These are phyloP conservation scores for Colletotrichum musae DNA, from an alignment of 2,329 filamentous ascomycete genomes.

Conservation along the genomic window DNA sequence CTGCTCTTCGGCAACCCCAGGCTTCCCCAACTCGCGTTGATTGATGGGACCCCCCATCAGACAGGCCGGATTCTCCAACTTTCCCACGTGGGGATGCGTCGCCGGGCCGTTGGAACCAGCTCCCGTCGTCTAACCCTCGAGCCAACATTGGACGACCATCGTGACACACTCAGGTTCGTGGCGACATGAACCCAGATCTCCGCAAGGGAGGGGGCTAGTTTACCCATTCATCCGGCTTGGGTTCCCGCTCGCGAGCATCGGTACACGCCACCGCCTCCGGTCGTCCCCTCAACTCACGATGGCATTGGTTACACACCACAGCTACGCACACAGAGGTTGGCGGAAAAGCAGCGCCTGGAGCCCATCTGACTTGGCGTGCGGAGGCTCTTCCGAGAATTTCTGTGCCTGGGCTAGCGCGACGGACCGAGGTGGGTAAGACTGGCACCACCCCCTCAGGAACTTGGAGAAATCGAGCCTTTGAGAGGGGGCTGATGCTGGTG, in stretches of 20 bases:
- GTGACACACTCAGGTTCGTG: neutral
- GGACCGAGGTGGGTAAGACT: slow-evolving; percentile 1
- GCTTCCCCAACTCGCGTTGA: neutral
- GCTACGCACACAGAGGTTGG: neutral
- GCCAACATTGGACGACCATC: neutral
- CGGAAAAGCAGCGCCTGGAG: slow-evolving; percentile 10
- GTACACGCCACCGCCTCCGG: neutral
- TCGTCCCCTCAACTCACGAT: no score
- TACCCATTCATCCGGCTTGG: slow-evolving; percentile 30
- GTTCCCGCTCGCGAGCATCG: neutral
- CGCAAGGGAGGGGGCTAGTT: neutral
- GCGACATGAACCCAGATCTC: neutral
- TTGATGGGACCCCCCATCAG: neutral
- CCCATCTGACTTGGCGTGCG: slow-evolving; percentile 23
- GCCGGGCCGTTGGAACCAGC: slow-evolving; percentile 22
- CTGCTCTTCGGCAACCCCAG: neutral
- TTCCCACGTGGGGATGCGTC: slow-evolving; percentile 20
- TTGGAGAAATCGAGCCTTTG: no score
- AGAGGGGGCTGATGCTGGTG: no score
- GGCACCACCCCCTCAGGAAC: neutral
- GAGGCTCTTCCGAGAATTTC: slow-evolving; percentile 33
- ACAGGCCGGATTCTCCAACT: neutral
- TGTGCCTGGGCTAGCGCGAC: slow-evolving; percentile 36
- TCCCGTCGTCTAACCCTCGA: neutral
- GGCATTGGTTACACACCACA: neutral